These are phyloP conservation scores for Claviceps sp. DNA, from an alignment of 2,329 filamentous ascomycete species.

Conservation along the genomic window DNA sequence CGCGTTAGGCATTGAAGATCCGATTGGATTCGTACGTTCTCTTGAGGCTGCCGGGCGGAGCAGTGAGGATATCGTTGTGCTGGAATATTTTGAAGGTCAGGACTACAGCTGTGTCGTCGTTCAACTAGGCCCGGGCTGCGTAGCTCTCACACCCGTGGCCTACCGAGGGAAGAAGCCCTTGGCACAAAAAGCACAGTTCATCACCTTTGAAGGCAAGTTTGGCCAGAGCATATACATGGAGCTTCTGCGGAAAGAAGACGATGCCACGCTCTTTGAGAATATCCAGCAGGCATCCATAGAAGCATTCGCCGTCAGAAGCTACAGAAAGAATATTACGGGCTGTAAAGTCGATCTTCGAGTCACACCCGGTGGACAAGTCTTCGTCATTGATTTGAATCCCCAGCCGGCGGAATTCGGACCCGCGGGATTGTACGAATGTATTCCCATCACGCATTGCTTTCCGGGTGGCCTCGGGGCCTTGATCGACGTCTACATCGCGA, in stretches of 20 bases:
- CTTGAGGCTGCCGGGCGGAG: neutral
- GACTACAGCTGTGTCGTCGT: neutral
- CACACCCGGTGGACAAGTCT: neutral
- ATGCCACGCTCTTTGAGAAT: neutral
- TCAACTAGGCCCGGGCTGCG: neutral
- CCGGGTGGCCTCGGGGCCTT: neutral
- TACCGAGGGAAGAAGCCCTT: neutral
- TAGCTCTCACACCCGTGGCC: neutral
- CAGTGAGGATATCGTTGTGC: neutral
- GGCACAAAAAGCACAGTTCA: neutral
- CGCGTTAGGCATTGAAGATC: neutral
- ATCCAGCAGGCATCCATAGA: neutral
- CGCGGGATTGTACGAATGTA: neutral
- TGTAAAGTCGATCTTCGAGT: neutral
- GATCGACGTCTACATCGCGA: conserved; percentile 1
- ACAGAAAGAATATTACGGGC: neutral
- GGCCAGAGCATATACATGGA: neutral
- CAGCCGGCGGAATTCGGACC: neutral
- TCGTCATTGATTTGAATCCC: conserved; percentile 1
- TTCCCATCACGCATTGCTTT: neutral
- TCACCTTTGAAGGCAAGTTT: conserved; percentile 1
- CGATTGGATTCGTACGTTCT: neutral
- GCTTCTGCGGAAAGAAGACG: neutral
- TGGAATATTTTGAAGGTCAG: neutral
- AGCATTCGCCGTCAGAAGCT: neutral